phyloP scores from a whole-genome alignment of 108 stramenopile species.

The Cyclostephanos tholiformis region DNA sequence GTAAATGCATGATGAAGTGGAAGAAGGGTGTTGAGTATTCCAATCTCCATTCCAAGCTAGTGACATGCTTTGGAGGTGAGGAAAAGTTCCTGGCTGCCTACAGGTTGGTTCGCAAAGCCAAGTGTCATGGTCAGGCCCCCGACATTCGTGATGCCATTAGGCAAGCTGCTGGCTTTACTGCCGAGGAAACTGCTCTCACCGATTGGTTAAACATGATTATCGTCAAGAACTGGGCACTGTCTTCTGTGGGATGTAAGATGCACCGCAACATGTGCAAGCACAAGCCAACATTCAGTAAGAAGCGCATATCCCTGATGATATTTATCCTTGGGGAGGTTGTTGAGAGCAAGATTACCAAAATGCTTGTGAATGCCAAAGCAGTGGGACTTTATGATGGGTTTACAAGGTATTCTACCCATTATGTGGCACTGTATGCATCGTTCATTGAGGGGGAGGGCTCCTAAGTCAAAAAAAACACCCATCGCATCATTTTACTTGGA shows the following conservation, averaged over 20 bases:
- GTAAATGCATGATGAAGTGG: background rate
- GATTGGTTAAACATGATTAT: slow-evolving; percentile 1
- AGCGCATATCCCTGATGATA: background rate
- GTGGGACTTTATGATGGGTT: slow-evolving; percentile 1
- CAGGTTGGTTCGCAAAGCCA: background rate
- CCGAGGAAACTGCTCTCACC: background rate
- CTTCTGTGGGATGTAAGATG: background rate
- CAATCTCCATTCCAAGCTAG: background rate
- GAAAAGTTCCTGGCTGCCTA: background rate
- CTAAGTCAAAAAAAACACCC: background rate
- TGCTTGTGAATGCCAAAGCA: background rate
- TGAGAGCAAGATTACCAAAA: background rate
- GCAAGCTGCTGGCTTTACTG: background rate
- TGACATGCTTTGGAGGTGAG: slow-evolving; percentile 1
- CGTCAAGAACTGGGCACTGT: slow-evolving; percentile 1
- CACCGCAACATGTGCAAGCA: slow-evolving; percentile 8
- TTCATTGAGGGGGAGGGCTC: slow-evolving; percentile 6
- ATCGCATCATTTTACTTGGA: background rate
- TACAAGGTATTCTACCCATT: slow-evolving; percentile 3
- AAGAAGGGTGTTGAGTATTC: background rate
- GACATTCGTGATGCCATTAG: background rate
- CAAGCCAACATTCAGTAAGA: background rate
- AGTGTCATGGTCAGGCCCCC: background rate
- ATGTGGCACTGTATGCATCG: background rate
- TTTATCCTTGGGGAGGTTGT: slow-evolving; percentile 7